A percentile compares a stretch with the other conserved stretches of the same genome.
Evolutionary conservation across 768 basidiomycete species (phyloP).

Genomic region (Cystofilobasidium bisporidii): DNA sequence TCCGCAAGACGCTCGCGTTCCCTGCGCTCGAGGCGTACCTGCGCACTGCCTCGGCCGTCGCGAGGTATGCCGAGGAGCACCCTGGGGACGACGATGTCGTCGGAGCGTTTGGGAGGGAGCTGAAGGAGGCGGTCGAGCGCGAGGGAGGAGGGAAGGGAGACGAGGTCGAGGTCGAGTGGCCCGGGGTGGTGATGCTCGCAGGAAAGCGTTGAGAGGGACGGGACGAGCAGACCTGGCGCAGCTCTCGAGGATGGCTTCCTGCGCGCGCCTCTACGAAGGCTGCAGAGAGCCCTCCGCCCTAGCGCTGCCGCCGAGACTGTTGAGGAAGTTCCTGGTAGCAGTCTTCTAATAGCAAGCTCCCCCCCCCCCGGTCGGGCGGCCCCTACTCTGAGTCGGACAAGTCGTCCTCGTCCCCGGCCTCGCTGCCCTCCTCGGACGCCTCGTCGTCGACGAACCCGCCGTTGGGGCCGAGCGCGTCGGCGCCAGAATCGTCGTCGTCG

Average conservation of each 20-base stretch:
- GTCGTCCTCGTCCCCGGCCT: constrained; percentile 17
- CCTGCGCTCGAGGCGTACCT: constrained; percentile 58
- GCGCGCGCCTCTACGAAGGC: too few relatives aligned
- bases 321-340: too few relatives aligned
- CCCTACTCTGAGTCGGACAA: constrained; percentile 12
- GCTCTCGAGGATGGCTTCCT: too few relatives aligned
- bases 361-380: too few relatives aligned
- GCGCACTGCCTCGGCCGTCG: constrained; percentile 59
- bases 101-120: constrained; percentile 52
- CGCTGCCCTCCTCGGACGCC: constrained; percentile 19
- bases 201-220: background rate
- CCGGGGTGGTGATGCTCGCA: constrained; percentile 36
- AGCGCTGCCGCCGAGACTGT: too few relatives aligned
- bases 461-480: constrained; percentile 6
- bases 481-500: constrained; percentile 8
- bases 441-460: constrained; percentile 26
- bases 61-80: constrained; percentile 55
- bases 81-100: constrained; percentile 59
- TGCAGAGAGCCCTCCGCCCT: too few relatives aligned
- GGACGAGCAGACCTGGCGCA: too few relatives aligned
- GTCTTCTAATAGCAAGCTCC: too few relatives aligned
- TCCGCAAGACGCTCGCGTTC: constrained; percentile 57
- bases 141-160: constrained; percentile 28
- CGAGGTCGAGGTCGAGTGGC: constrained; percentile 44
- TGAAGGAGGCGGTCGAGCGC: constrained; percentile 31